Evolutionary conservation across 2,329 filamentous ascomycete genomes (phyloP).

Genomic region (Fusarium chaquense): DNA sequence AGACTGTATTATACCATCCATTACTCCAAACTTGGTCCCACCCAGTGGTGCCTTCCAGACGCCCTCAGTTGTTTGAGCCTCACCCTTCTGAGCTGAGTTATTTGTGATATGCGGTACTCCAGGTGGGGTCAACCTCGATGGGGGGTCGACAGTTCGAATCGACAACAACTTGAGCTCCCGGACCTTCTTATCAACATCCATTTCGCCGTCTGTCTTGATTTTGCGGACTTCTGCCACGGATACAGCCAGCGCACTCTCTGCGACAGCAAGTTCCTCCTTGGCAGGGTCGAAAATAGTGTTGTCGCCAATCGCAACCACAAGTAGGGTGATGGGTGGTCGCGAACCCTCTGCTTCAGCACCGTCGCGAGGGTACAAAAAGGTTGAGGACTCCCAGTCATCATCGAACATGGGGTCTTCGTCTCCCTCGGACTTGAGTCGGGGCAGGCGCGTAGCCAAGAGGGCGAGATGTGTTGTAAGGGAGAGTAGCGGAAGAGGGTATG

Average conservation of each 20-base stretch:
- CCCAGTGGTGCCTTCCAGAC: conserved; percentile 90
- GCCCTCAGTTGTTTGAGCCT: conserved; percentile 72
- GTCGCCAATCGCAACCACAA: conserved; percentile 86
- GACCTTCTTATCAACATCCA: conserved; percentile 57
- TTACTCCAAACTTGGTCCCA: conserved; percentile 79
- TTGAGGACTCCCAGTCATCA: conserved; percentile 93
- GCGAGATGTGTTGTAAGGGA: conserved; percentile 95
- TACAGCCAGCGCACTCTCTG: conserved; percentile 87
- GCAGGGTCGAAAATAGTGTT: conserved; percentile 96
- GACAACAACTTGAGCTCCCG: conserved; percentile 71
- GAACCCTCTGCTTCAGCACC: conserved; percentile 49
- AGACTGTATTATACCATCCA: conserved; percentile 80
- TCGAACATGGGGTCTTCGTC: conserved; percentile 98
- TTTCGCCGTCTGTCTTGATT: conserved; percentile 46
- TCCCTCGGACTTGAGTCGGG: conserved; percentile 84
- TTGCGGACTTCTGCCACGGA: conserved; percentile 71
- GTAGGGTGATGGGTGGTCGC: conserved; percentile 87
- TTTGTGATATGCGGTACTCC: conserved; percentile 75
- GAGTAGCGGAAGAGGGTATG: conserved; percentile 91
- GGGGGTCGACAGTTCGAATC: conserved; percentile 79
- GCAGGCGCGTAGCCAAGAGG: conserved; percentile 86
- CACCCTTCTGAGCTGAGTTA: conserved; percentile 52
- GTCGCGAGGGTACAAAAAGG: conserved; percentile 77
- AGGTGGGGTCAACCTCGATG: conserved; percentile 77
- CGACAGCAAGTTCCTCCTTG: conserved; percentile 91